Evolutionary conservation across 768 basidiomycete species (phyloP).

Genomic region (Tephrocybe sp.): DNA sequence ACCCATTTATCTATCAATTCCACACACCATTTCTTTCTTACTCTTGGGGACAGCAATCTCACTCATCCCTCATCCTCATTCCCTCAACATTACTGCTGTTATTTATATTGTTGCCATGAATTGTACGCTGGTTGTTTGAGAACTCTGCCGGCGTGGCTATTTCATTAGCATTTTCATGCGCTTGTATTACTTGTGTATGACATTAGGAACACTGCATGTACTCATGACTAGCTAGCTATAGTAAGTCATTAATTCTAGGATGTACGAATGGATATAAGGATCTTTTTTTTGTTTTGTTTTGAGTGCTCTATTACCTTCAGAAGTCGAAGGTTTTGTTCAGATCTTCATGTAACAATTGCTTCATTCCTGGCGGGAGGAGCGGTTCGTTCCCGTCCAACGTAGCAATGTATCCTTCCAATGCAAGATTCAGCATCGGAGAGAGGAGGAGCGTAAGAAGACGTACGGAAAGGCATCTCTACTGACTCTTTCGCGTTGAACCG

Average conservation of each 20-base stretch:
- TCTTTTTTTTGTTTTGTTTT: too few species aligned
- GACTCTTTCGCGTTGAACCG: constrained; percentile 83
- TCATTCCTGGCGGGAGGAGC: constrained; percentile 88
- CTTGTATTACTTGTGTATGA: constrained; percentile 12
- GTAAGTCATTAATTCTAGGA: constrained; percentile 3
- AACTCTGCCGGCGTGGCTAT: background rate
- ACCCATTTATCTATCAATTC: background rate
- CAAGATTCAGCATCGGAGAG: background rate
- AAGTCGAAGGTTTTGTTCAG: constrained; percentile 87
- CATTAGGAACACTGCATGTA: constrained; percentile 2
- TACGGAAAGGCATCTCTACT: constrained; percentile 98
- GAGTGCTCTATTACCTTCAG: too few species aligned
- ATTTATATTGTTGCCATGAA: background rate
- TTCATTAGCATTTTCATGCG: constrained; percentile 1
- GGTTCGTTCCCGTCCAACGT: constrained; percentile 52
- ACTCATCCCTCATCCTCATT: background rate
- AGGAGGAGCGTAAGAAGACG: constrained; percentile 27
- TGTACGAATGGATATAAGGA: background rate
- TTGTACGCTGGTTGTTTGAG: too few species aligned
- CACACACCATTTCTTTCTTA: background rate
- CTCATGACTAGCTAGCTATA: background rate
- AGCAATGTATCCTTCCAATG: constrained; percentile 45
- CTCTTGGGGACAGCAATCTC: background rate
- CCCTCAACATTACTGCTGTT: background rate
- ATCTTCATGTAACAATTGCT: constrained; percentile 79